Base-by-base conservation (phyloP, 345 rosid species). In the Sapria himalayana region DNA sequence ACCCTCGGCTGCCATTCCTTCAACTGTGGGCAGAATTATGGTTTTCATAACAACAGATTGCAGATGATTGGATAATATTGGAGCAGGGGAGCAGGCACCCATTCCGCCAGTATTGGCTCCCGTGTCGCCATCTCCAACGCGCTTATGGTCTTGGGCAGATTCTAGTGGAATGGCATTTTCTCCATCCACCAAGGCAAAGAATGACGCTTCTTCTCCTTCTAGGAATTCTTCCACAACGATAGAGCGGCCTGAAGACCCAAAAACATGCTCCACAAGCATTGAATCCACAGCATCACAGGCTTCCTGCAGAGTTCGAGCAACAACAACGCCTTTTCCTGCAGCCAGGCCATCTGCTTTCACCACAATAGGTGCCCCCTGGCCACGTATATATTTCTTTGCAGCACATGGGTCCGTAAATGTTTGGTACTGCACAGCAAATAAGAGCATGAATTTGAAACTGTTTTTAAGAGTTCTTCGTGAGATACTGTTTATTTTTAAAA, bases 51-150 rank as follows among this genome's bases (percentile, higher is more conserved):
- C 93, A 47, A 61, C 17, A 19, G 78, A 63, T 23, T 74, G 67
- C 31, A 86, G 62, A 59, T 74, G 80, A 60, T 67, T 63, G 0
- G 94, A 81, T 49, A 86, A 62, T 45, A 81, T 58, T 0, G 94
- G 91, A 7, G 93, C 97, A 9, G 93, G 94, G 49, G 91, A 86
- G 57, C 78, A 81, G 0, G 97, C 94, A 25, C 97, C 94, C 94
- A 81, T 86, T 23, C 94, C 93, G 2, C 98, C 94, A n/a, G 93
- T 89, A 56, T 82, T 82, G 9, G 98, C 91, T 24, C 94, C 94
- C 0, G 71, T 78, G 55, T 89, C 94, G 47, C 97, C 97, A 66
- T 81, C 93, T 36, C 97, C 94, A 41, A 86, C 97, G 21, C 93
- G 69, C 65, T 81, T 86, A 55, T 86, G 94, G 56, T 86, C 94